phyloP scores from a whole-genome alignment of 2,329 filamentous ascomycete genomes.

The Celoporthe dispersa region DNA sequence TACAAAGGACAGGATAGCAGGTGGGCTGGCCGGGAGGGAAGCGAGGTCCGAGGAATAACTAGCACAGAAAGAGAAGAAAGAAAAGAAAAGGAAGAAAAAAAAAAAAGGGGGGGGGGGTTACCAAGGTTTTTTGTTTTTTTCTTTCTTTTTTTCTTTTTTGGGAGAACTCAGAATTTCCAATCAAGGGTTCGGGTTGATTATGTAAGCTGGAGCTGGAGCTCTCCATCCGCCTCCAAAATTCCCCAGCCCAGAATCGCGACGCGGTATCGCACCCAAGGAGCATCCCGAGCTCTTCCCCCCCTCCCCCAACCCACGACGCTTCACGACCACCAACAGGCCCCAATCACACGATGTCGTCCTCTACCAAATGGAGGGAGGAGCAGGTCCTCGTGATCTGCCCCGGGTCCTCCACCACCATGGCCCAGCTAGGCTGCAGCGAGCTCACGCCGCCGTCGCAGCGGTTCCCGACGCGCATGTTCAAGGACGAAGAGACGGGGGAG shows the following conservation, averaged over 20 bases:
- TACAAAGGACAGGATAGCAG: no score
- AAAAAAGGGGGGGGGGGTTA: no score
- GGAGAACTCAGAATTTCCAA: no score
- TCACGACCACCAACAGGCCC: background rate
- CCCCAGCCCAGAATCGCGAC: slow-evolving; percentile 19
- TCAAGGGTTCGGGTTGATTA: background rate
- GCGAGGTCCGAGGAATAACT: no score
- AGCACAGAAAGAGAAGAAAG: no score
- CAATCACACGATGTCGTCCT: slow-evolving; percentile 53
- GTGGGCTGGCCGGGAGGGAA: no score
- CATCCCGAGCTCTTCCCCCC: background rate
- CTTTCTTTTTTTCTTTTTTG: no score
- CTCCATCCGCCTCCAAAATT: slow-evolving; percentile 21
- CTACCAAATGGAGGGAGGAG: slow-evolving; percentile 67
- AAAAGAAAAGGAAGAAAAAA: no score
- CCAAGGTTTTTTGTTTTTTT: no score
- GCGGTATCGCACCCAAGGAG: slow-evolving; percentile 12
- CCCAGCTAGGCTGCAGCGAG: slow-evolving; percentile 87
- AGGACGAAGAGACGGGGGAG: slow-evolving; percentile 78
- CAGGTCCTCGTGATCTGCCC: slow-evolving; percentile 74
- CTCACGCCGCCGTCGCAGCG: slow-evolving; percentile 88
- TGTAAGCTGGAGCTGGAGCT: slow-evolving; percentile 4
- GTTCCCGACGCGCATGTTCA: slow-evolving; percentile 93
- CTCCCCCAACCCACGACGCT: background rate
- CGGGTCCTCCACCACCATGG: slow-evolving; percentile 87